phyloP scores from a whole-genome alignment of 2,329 filamentous ascomycete genomes.

The Neonectria sp. region DNA sequence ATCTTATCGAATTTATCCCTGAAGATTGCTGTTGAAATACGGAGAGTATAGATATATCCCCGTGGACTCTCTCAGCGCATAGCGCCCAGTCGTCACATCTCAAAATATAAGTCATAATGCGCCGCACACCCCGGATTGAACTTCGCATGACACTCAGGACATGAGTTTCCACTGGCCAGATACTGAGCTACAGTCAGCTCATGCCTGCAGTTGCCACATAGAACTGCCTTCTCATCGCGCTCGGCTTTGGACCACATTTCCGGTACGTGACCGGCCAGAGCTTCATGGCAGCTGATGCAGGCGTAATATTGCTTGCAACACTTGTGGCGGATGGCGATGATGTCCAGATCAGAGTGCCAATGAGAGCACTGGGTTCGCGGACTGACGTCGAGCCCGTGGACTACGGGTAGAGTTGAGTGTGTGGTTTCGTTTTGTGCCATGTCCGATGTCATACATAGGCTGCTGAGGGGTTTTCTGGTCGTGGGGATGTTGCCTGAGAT shows the following conservation, averaged over 20 bases:
- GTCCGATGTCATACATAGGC: not conserved
- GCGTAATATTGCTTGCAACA: conserved; percentile 35
- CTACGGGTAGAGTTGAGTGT: not conserved
- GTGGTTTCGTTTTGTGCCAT: not conserved
- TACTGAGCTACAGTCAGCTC: conserved; percentile 30
- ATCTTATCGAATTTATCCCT: no score
- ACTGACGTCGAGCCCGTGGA: conserved; percentile 27
- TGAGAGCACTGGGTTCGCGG: conserved; percentile 28
- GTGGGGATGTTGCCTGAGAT: not conserved
- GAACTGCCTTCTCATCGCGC: conserved; percentile 22
- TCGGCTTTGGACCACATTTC: conserved; percentile 27
- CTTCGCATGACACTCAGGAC: conserved; percentile 15
- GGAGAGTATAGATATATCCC: not conserved
- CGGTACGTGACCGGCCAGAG: conserved; percentile 24
- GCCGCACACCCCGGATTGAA: conserved; percentile 33
- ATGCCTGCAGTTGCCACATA: conserved; percentile 28
- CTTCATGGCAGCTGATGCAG: conserved; percentile 36
- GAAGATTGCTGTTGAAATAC: no score
- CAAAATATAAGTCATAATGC: conserved; percentile 35
- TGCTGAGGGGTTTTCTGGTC: not conserved
- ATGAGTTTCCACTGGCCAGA: conserved; percentile 16
- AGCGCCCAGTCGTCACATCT: conserved; percentile 14
- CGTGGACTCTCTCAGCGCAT: not conserved
- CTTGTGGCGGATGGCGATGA: conserved; percentile 35
- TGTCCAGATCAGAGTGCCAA: conserved; percentile 34